phyloP scores from a whole-genome alignment of 495 filamentous ascomycete species.

The Eremomyces bilateralis region DNA sequence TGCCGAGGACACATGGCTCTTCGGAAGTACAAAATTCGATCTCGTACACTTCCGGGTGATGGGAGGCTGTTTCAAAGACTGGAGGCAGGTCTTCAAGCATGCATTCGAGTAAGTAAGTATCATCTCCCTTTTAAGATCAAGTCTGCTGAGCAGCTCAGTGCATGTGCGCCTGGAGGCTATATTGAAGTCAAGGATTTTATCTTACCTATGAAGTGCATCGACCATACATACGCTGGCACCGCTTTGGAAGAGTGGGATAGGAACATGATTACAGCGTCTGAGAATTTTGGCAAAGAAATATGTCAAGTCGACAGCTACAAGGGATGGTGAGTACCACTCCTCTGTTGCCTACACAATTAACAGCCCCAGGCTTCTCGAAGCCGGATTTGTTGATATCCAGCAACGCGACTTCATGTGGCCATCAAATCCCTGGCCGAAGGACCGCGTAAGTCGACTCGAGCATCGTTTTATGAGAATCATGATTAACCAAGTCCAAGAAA shows the following conservation, averaged over 20 bases:
- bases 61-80: slow-evolving; percentile 27
- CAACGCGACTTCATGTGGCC: slow-evolving; percentile 14
- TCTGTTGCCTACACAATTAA: too few species aligned
- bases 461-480: too few species aligned
- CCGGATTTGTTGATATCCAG: slow-evolving; percentile 14
- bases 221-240: slow-evolving; percentile 5
- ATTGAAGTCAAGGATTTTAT: slow-evolving; percentile 5
- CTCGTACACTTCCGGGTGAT: slow-evolving; percentile 32
- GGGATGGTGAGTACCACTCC: too few species aligned
- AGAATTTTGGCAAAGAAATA: too few species aligned
- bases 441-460: too few species aligned
- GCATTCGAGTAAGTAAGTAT: slow-evolving; percentile 14
- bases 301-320: too few species aligned
- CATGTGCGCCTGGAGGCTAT: slow-evolving; percentile 4
- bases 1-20: slow-evolving; percentile 32
- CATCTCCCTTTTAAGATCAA: not conserved
- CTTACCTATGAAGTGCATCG: not conserved
- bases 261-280: slow-evolving; percentile 10
- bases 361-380: slow-evolving; percentile 8
- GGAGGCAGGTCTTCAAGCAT: slow-evolving; percentile 22
- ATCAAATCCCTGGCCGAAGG: slow-evolving; percentile 12
- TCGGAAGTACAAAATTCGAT: slow-evolving; percentile 24
- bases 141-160: not conserved
- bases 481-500: too few species aligned
- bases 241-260: slow-evolving; percentile 11